phyloP scores from a whole-genome alignment of 768 basidiomycete species.

The Tricholoma terreum region DNA sequence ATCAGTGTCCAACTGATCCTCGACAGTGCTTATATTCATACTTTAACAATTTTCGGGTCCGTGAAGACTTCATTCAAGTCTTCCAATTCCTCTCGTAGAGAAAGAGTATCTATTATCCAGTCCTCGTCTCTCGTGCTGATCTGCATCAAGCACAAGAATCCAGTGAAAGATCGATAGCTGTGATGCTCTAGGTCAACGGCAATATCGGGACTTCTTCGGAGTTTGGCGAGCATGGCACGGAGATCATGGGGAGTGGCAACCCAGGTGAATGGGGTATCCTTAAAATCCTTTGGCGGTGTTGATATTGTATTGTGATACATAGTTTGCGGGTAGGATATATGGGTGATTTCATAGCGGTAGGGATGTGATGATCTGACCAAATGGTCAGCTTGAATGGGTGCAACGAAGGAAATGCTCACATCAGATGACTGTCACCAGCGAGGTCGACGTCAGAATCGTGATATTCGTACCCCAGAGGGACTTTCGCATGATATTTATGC shows the following conservation, averaged over 20 bases:
- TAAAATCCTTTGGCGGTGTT: constrained; percentile 54
- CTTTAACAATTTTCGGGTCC: constrained; percentile 83
- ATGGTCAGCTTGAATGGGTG: constrained; percentile 7
- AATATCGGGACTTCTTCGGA: constrained; percentile 70
- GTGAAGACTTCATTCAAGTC: constrained; percentile 82
- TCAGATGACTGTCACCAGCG: constrained; percentile 18
- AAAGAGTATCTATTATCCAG: constrained; percentile 82
- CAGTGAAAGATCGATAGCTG: constrained; percentile 76
- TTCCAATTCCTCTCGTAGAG: constrained; percentile 69
- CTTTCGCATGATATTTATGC: constrained; percentile 80
- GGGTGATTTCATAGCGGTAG: constrained; percentile 81
- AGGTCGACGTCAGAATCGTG: constrained; percentile 28
- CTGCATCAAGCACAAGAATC: constrained; percentile 94
- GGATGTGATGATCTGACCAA: constrained; percentile 54
- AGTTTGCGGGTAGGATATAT: constrained; percentile 66
- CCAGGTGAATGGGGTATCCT: constrained; percentile 67
- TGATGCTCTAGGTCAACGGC: constrained; percentile 97
- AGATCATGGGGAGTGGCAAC: constrained; percentile 59
- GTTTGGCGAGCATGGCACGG: constrained; percentile 58
- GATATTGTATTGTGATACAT: constrained; percentile 58
- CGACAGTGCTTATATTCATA: constrained; percentile 23
- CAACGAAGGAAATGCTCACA: constrained; percentile 24
- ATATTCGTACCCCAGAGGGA: constrained; percentile 70
- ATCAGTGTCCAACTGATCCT: background rate
- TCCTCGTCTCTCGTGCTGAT: constrained; percentile 81